Percentiles rank a stretch among this genome's conserved stretches.
Evolutionary conservation across 2,329 filamentous ascomycete genomes (phyloP).

Genomic region (Hymenoscyphus linearis): DNA sequence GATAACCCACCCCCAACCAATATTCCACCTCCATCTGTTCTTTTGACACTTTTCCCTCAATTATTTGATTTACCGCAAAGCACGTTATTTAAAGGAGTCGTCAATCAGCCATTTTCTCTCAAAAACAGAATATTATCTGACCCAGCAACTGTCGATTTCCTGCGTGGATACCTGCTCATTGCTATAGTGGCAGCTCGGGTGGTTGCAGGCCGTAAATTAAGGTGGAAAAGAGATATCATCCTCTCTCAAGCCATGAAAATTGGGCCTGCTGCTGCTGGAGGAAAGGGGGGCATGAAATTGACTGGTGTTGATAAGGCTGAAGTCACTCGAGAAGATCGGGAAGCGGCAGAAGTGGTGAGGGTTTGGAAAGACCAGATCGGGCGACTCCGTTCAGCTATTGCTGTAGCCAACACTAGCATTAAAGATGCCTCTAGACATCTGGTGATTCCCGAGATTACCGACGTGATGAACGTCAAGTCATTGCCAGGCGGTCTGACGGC

Average conservation of each 20-base stretch:
- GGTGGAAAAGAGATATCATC: constrained; percentile 87
- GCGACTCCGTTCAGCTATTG: constrained; percentile 66
- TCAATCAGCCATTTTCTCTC: constrained; percentile 50
- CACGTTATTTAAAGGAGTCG: constrained; percentile 60
- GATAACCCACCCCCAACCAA: constrained; percentile 49
- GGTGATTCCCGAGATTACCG: constrained; percentile 63
- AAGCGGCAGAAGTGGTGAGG: constrained; percentile 70
- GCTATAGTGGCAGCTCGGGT: constrained; percentile 69
- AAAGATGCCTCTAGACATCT: constrained; percentile 30
- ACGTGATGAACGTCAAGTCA: constrained; percentile 61
- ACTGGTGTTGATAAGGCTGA: constrained; percentile 80
- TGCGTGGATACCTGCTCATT: constrained; percentile 58
- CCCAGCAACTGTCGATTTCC: constrained; percentile 55
- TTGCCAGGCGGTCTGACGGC: constrained; percentile 71
- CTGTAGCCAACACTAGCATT: constrained; percentile 50
- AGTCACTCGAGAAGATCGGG: constrained; percentile 75
- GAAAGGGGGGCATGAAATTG: constrained; percentile 88
- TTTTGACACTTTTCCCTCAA: constrained; percentile 70
- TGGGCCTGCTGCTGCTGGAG: constrained; percentile 62
- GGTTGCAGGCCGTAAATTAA: constrained; percentile 75
- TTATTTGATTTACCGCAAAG: constrained; percentile 62
- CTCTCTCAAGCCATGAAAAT: constrained; percentile 87
- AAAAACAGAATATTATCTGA: constrained; percentile 61
- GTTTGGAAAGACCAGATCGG: constrained; percentile 74
- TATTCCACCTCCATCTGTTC: constrained; percentile 78